phyloP scores from a whole-genome alignment of 345 rosid species.

The sweet orange (Citrus sinensis) region DNA sequence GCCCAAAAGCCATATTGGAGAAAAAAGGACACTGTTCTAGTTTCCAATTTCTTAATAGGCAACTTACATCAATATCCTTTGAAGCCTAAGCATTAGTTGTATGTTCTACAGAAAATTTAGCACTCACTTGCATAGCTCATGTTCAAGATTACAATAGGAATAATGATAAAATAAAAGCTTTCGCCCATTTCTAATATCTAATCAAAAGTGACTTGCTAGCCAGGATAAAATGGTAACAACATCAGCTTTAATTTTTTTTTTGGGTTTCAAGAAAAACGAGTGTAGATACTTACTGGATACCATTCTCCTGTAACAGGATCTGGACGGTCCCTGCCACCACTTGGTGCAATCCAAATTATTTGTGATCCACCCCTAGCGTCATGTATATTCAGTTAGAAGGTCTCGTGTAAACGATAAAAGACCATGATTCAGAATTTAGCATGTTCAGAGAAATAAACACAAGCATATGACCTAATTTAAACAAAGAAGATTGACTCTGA shows the following conservation, averaged over 20 bases:
- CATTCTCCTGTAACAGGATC: slow-evolving; percentile 76
- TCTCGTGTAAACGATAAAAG: background rate
- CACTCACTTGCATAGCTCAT: background rate
- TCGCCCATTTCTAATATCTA: background rate
- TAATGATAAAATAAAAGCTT: background rate
- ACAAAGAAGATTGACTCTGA: background rate
- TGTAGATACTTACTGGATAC: slow-evolving; percentile 63
- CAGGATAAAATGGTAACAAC: background rate
- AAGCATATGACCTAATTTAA: background rate
- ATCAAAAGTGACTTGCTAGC: background rate
- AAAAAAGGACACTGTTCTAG: background rate
- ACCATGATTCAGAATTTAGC: background rate
- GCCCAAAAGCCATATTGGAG: background rate
- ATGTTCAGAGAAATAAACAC: background rate
- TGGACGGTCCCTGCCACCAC: slow-evolving; percentile 99
- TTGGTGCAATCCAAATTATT: slow-evolving; percentile 93
- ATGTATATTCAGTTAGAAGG: slow-evolving; percentile 12
- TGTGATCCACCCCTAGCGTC: slow-evolving; percentile 72
- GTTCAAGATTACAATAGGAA: background rate
- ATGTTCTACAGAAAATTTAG: background rate
- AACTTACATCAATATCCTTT: background rate
- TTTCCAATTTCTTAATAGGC: background rate
- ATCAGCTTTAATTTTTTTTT: background rate
- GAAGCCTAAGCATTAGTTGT: background rate
- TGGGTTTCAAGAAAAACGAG: background rate